Percentiles rank a stretch among this genome's conserved stretches.
Conservation (phyloP, 1,284 basidiomycete genomes). For the Malassezia slooffiae region DNA sequence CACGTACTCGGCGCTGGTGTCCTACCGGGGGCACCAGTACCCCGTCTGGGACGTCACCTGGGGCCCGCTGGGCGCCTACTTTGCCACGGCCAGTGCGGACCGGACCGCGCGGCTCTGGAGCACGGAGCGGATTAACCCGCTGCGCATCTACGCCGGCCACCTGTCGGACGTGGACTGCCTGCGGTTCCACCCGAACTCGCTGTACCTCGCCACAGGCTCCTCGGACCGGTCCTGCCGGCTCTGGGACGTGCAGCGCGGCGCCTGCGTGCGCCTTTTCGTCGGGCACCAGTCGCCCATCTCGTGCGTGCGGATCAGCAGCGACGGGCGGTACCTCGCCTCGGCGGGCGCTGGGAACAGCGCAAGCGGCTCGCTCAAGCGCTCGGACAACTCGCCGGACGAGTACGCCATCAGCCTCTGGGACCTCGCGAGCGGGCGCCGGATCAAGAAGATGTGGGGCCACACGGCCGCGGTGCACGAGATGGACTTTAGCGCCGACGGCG, state of each 20-base stretch:
- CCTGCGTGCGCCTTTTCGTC: constrained; percentile 85
- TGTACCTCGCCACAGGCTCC: constrained; percentile 93
- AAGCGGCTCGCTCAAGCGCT: constrained; percentile 16
- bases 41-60: constrained; percentile 98
- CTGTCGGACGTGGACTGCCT: constrained; percentile 93
- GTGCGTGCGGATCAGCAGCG: constrained; percentile 76
- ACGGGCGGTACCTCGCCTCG: constrained; percentile 83
- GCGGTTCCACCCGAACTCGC: constrained; percentile 89
- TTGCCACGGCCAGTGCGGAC: constrained; percentile 87
- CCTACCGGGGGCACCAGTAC: constrained; percentile 89
- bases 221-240: constrained; percentile 88
- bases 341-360: constrained; percentile 49
- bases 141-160: constrained; percentile 91
- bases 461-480: constrained; percentile 76
- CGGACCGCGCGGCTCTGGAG: constrained; percentile 91
- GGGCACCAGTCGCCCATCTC: constrained; percentile 88
- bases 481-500: constrained; percentile 81
- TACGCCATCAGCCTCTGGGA: constrained; percentile 92
- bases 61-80: constrained; percentile 96
- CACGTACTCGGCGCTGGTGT: constrained; percentile 82
- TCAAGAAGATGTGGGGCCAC: constrained; percentile 97
- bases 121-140: constrained; percentile 73
- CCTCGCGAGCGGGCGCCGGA: constrained; percentile 74
- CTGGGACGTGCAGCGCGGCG: constrained; percentile 96
- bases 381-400: constrained; percentile 55